These are phyloP conservation scores for Apodospora peruviana DNA, from an alignment of 495 filamentous ascomycete genomes.

Conservation along the genomic window DNA sequence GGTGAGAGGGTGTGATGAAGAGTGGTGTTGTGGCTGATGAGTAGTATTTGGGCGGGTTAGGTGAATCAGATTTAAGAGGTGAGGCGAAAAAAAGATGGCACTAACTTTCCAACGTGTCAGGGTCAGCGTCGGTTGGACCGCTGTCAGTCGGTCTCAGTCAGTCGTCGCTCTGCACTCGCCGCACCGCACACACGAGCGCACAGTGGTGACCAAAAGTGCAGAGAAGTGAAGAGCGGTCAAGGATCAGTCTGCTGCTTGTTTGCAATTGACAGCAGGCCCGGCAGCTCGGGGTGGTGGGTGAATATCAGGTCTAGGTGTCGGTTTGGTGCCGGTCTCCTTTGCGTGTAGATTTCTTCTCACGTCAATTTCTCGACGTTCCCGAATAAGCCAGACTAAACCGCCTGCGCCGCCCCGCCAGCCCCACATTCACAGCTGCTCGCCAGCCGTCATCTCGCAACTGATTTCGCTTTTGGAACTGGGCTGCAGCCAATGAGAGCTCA, in stretches of 20 bases:
- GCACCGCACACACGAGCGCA: too few species aligned
- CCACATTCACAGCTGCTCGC: constrained; percentile 18
- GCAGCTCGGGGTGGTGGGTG: constrained; percentile 1
- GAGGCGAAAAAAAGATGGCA: constrained; percentile 31
- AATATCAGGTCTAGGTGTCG: constrained; percentile 12
- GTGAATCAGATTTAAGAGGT: constrained; percentile 6
- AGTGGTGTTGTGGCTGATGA: background rate
- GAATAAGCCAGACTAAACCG: constrained; percentile 26
- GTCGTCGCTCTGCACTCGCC: too few species aligned
- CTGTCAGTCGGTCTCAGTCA: constrained; percentile 8
- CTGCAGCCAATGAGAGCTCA: background rate
- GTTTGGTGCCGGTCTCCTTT: constrained; percentile 3
- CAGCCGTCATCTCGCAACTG: constrained; percentile 13
- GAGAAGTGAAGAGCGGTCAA: background rate
- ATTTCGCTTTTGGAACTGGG: background rate
- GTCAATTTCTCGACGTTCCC: constrained; percentile 29
- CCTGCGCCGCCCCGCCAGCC: constrained; percentile 6
- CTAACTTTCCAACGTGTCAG: constrained; percentile 31
- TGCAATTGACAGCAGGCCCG: constrained; percentile 5
- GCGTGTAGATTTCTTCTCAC: constrained; percentile 32
- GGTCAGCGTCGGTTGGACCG: constrained; percentile 17
- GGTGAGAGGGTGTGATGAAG: background rate
- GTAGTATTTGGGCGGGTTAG: background rate
- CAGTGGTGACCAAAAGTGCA: background rate
- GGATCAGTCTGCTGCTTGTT: background rate